Percentiles rank a stretch among this genome's conserved stretches.
Conservation (phyloP, 2,329 filamentous ascomycete genomes). For the Venturia carpophila region DNA sequence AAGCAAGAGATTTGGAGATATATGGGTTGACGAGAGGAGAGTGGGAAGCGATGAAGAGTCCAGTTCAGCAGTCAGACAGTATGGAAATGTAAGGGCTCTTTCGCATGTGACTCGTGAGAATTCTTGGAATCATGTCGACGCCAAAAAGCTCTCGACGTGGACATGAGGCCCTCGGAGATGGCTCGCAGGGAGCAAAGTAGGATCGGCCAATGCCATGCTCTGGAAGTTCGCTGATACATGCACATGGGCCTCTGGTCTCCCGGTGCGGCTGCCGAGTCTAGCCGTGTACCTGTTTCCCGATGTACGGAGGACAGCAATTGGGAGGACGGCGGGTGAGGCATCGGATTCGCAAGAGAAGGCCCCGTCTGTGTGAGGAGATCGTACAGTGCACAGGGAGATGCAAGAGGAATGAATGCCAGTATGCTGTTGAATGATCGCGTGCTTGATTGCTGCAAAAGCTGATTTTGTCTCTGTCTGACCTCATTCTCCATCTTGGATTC, state of each 20-base stretch:
- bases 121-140: not conserved
- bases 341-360: not conserved
- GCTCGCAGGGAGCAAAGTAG: not conserved
- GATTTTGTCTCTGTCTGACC: constrained; percentile 5
- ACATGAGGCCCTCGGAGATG: not conserved
- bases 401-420: not conserved
- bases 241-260: not conserved
- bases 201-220: not conserved
- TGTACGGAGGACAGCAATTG: not conserved
- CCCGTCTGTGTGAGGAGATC: not conserved
- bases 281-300: not conserved
- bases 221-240: not conserved
- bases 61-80: not conserved
- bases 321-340: not conserved
- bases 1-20: constrained; percentile 13
- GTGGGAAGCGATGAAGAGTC: constrained; percentile 12
- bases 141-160: not conserved
- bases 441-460: not conserved
- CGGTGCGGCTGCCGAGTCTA: not conserved
- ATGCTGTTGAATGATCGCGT: not conserved
- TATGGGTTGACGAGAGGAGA: constrained; percentile 13
- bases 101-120: not conserved
- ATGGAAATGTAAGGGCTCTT: not conserved
- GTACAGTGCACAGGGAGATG: not conserved
- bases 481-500: not conserved